phyloP scores from a whole-genome alignment of 139 green algal species.

The Chlorella sorokiniana region DNA sequence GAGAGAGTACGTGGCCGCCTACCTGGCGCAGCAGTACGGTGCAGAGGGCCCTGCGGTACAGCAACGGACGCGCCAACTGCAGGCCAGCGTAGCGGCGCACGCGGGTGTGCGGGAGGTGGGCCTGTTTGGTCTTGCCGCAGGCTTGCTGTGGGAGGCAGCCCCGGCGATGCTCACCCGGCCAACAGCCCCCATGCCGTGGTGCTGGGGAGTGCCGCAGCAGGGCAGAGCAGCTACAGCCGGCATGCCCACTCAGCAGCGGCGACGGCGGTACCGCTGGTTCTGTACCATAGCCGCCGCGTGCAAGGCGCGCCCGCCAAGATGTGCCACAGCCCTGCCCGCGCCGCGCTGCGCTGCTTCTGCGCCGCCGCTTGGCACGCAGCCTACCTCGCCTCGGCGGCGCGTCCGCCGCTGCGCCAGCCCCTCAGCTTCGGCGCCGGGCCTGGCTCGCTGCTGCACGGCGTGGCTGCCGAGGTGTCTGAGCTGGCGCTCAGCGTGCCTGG shows the following conservation, averaged over 20 bases:
- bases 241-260: background rate
- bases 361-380: constrained; percentile 12
- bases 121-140: constrained; percentile 27
- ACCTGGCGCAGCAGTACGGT: constrained; percentile 9
- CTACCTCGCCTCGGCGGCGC: constrained; percentile 5
- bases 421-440: background rate
- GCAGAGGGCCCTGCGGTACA: background rate
- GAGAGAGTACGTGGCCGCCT: constrained; percentile 1
- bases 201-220: background rate
- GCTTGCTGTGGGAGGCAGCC: constrained; percentile 12
- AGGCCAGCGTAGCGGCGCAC: constrained; percentile 16
- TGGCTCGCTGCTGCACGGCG: background rate
- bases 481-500: constrained; percentile 3
- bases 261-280: background rate
- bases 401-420: background rate
- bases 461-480: constrained; percentile 12
- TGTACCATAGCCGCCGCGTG: constrained; percentile 2
- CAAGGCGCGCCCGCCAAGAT: background rate
- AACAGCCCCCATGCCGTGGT: too few species aligned
- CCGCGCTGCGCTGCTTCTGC: constrained; percentile 21
- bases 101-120: constrained; percentile 1
- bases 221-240: background rate
- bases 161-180: background rate
- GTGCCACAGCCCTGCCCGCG: background rate
- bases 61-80: constrained; percentile 9